phyloP scores from a whole-genome alignment of 805 yeast genomes.

The Candida parachauliodes region DNA sequence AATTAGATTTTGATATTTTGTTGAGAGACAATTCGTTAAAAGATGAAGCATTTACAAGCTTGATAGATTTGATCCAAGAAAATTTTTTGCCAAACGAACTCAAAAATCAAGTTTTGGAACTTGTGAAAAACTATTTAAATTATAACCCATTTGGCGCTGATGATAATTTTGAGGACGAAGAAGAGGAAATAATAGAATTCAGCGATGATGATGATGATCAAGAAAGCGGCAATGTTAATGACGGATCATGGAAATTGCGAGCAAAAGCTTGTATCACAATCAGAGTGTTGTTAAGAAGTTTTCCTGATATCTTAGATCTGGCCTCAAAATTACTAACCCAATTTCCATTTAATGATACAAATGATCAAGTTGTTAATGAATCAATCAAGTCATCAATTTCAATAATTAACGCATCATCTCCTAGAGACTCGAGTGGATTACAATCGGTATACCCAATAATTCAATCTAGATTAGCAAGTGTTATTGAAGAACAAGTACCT shows the following conservation, averaged over 20 bases:
- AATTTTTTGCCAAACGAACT: slow-evolving; percentile 7
- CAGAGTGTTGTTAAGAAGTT: slow-evolving; percentile 24
- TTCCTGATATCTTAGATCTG: slow-evolving; percentile 23
- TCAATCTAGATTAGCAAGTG: neutral
- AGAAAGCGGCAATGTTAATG: slow-evolving; percentile 39
- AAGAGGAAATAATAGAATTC: slow-evolving; percentile 32
- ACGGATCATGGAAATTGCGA: slow-evolving; percentile 58
- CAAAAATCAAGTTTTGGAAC: slow-evolving; percentile 14
- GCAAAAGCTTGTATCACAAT: slow-evolving; percentile 46
- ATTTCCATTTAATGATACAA: slow-evolving; percentile 36
- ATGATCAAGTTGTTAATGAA: slow-evolving; percentile 50
- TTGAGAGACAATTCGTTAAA: slow-evolving; percentile 45
- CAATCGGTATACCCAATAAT: slow-evolving; percentile 6
- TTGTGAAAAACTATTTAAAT: slow-evolving; percentile 21
- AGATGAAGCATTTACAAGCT: slow-evolving; percentile 46
- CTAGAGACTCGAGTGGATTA: slow-evolving; percentile 1
- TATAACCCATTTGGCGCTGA: slow-evolving; percentile 33
- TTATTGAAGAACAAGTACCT: slow-evolving; percentile 17
- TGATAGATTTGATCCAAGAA: slow-evolving; percentile 27
- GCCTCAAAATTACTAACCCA: slow-evolving; percentile 8
- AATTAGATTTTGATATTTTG: slow-evolving; percentile 43
- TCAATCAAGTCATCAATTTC: slow-evolving; percentile 34
- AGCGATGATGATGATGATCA: slow-evolving; percentile 46
- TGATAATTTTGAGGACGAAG: slow-evolving; percentile 26
- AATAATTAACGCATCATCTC: slow-evolving; percentile 7